Evolutionary conservation across 2,329 filamentous ascomycete species (phyloP).

Genomic region (Annulohypoxylon truncatum): DNA sequence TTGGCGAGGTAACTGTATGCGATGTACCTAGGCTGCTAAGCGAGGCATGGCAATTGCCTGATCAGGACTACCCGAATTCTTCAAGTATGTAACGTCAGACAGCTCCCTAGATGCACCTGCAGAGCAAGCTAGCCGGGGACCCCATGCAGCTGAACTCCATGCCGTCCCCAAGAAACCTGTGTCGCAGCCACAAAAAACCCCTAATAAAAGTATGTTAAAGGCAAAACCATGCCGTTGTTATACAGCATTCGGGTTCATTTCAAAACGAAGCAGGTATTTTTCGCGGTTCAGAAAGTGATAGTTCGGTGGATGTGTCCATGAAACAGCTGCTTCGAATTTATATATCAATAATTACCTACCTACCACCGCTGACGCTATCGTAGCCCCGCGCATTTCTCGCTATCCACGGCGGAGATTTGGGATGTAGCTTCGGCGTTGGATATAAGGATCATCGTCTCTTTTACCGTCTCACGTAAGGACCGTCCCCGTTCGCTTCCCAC

Average conservation of each 20-base stretch:
- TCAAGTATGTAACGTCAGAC: not conserved
- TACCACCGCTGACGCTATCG: not conserved
- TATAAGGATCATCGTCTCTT: slow-evolving; percentile 8
- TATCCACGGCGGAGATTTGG: not conserved
- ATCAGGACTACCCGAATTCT: not conserved
- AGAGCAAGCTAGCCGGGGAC: not conserved
- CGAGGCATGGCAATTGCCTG: slow-evolving; percentile 2
- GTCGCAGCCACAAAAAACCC: not conserved
- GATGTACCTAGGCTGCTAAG: not conserved
- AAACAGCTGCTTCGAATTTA: not conserved
- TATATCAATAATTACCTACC: not conserved
- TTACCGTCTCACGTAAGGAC: slow-evolving; percentile 6
- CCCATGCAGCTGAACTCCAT: slow-evolving; percentile 1
- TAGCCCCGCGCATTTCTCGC: not conserved
- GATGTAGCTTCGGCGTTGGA: not conserved
- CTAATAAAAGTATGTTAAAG: not conserved
- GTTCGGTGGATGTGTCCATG: not conserved
- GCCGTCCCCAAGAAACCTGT: not conserved
- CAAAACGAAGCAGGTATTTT: not conserved
- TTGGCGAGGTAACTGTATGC: not conserved
- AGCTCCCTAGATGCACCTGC: not conserved
- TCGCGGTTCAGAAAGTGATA: not conserved
- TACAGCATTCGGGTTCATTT: not conserved
- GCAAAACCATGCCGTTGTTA: not conserved
- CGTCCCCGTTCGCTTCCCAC: not conserved